These are phyloP conservation scores for Bruguiera parviflora DNA, from an alignment of 345 rosid species.

Conservation along the genomic window DNA sequence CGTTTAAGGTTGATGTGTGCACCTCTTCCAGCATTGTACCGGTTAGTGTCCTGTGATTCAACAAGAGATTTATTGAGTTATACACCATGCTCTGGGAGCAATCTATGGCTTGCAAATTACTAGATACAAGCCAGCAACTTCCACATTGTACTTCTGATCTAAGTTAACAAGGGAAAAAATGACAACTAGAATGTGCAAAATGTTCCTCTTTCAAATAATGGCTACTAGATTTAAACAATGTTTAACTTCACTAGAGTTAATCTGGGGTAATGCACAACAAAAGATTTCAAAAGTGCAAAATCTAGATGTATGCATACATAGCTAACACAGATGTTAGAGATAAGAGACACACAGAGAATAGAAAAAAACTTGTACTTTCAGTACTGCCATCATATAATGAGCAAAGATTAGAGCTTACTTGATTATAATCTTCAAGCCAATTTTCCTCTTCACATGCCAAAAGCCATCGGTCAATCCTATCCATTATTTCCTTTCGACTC, in stretches of 20 bases:
- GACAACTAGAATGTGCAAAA: not conserved
- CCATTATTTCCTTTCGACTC: conserved; percentile 92
- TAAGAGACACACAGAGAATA: not conserved
- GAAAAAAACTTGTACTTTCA: not conserved
- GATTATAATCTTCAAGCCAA: conserved; percentile 93
- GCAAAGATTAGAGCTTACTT: conserved; percentile 39
- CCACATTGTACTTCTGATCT: not conserved
- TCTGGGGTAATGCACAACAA: not conserved
- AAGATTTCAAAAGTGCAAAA: not conserved
- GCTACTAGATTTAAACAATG: not conserved
- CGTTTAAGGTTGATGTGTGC: conserved; percentile 91
- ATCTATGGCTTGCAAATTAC: conserved; percentile 4
- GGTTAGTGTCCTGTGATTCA: conserved; percentile 60
- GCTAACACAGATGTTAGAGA: not conserved
- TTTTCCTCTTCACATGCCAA: conserved; percentile 91
- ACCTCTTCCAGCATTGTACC: conserved; percentile 89
- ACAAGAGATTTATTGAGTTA: conserved; percentile 7
- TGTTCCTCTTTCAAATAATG: not conserved
- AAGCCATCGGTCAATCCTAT: conserved; percentile 91
- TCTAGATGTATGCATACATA: not conserved
- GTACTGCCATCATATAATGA: not conserved
- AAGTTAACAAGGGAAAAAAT: not conserved
- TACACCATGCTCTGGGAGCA: not conserved
- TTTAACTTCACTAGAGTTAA: not conserved
- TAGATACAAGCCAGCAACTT: not conserved